Percentiles rank a stretch among this genome's conserved stretches.
These are phyloP conservation scores for Chlorella vulgaris DNA, from an alignment of 139 green algal species.

Conservation along the genomic window DNA sequence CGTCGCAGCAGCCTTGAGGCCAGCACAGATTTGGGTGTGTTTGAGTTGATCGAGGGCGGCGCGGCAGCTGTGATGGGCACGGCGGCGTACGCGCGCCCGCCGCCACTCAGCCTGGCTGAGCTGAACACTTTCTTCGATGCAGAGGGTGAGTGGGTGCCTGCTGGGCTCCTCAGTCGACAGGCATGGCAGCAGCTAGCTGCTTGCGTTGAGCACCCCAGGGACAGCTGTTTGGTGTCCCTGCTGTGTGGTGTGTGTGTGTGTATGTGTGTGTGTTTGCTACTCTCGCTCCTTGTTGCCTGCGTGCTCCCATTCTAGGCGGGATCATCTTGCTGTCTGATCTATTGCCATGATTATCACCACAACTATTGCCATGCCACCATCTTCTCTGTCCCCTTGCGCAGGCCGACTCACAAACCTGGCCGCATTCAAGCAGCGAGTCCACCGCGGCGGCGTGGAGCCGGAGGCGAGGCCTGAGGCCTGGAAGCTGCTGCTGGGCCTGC, in stretches of 20 bases:
- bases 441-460: constrained; percentile 63
- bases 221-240: not conserved
- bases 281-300: no score
- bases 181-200: no score
- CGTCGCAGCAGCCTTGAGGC: constrained; percentile 31
- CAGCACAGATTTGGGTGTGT: constrained; percentile 61
- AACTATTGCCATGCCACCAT: no score
- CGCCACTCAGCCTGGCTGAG: constrained; percentile 47
- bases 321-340: no score
- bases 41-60: constrained; percentile 70
- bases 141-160: constrained; percentile 20
- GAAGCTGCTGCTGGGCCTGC: constrained; percentile 86
- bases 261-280: no score
- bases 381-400: not conserved
- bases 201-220: not conserved
- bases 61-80: constrained; percentile 14
- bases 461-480: constrained; percentile 66
- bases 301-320: no score
- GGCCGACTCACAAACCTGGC: constrained; percentile 63
- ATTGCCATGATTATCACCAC: no score
- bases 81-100: constrained; percentile 4
- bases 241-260: no score
- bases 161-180: no score
- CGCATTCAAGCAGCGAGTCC: constrained; percentile 66
- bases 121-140: constrained; percentile 57